phyloP scores from a whole-genome alignment of 768 basidiomycete species.

The Holtermannia corniformis region DNA sequence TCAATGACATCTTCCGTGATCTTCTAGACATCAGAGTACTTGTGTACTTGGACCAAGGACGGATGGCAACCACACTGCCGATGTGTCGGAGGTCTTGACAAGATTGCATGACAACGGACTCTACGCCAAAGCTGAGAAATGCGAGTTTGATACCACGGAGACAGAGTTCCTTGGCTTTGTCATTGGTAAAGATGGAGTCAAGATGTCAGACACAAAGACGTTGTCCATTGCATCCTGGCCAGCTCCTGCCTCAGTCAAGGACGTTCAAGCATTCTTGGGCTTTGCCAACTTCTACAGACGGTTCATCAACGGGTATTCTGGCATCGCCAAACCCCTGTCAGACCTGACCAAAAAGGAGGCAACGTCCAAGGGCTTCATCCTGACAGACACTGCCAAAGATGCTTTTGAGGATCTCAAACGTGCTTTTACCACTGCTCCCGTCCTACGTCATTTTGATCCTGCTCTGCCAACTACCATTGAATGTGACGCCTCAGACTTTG shows the following conservation, averaged over 20 bases:
- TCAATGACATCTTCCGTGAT: background rate
- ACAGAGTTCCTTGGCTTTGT: slow-evolving; percentile 19
- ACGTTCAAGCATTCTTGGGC: slow-evolving; percentile 21
- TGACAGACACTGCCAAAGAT: background rate
- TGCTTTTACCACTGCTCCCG: slow-evolving; percentile 13
- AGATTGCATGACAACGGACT: slow-evolving; percentile 2
- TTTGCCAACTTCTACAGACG: slow-evolving; percentile 28
- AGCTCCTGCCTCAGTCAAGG: slow-evolving; percentile 8
- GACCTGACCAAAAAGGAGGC: slow-evolving; percentile 6
- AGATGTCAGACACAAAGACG: slow-evolving; percentile 6
- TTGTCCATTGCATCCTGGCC: slow-evolving; percentile 12
- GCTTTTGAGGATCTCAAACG: slow-evolving; percentile 14
- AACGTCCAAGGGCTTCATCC: background rate
- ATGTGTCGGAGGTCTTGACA: slow-evolving; percentile 9
- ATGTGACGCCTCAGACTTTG: slow-evolving; percentile 37
- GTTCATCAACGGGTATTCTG: slow-evolving; percentile 23
- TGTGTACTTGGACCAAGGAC: background rate
- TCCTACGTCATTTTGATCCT: slow-evolving; percentile 14
- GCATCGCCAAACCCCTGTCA: slow-evolving; percentile 14
- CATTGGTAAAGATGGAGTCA: slow-evolving; percentile 1
- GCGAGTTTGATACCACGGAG: slow-evolving; percentile 10
- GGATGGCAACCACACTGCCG: slow-evolving; percentile 3
- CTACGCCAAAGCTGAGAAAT: slow-evolving; percentile 9
- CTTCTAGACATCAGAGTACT: background rate
- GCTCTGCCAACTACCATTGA: slow-evolving; percentile 4